A percentile compares a stretch with the other conserved stretches of the same genome.
phyloP scores from a whole-genome alignment of 1,139 yeast genomes.

The Blastobotrys apis region DNA sequence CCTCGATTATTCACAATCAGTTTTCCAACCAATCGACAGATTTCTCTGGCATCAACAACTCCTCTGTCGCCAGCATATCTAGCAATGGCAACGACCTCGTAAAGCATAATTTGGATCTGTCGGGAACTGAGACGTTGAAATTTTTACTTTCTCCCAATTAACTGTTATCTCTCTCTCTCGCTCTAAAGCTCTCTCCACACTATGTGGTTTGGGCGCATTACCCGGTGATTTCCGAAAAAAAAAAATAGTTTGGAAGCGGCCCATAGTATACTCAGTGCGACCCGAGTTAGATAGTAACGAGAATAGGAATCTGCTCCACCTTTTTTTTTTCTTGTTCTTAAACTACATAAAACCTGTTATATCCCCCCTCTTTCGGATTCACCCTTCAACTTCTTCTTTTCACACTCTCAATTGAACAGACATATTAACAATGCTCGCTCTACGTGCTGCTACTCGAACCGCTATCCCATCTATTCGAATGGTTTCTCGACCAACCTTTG shows the following conservation, averaged over 20 bases:
- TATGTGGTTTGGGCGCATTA: too few species aligned
- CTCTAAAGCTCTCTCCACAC: too few species aligned
- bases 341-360: background rate
- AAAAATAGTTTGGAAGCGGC: background rate
- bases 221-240: slow-evolving; percentile 6
- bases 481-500: slow-evolving; percentile 14
- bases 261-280: slow-evolving; percentile 9
- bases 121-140: background rate
- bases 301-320: background rate
- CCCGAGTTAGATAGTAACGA: slow-evolving; percentile 12
- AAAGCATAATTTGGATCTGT: slow-evolving; percentile 54
- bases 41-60: slow-evolving; percentile 41
- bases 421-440: slow-evolving; percentile 14
- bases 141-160: background rate
- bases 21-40: slow-evolving; percentile 78
- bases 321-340: background rate
- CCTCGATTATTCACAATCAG: slow-evolving; percentile 87
- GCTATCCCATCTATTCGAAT: slow-evolving; percentile 14
- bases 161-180: too few species aligned
- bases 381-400: slow-evolving; percentile 1
- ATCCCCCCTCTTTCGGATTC: slow-evolving; percentile 9
- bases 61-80: slow-evolving; percentile 42
- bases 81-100: slow-evolving; percentile 86
- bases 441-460: slow-evolving; percentile 17
- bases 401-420: background rate